Evolutionary conservation across 805 yeast species (phyloP).

Genomic region (Ascoidea tarda): DNA sequence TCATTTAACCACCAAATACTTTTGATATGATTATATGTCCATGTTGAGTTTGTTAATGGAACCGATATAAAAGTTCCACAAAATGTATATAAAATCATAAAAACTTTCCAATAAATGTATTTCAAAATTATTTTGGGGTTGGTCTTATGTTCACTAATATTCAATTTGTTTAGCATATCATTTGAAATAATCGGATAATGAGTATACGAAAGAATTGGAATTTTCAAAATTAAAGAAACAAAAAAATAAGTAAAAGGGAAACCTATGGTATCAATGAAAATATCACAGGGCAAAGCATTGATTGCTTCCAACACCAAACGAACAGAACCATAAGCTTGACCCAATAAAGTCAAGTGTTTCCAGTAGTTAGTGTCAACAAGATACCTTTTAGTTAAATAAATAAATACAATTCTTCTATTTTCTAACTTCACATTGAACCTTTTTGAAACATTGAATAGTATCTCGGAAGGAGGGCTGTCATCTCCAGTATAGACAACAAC

Average conservation of each 20-base stretch:
- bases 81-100: slow-evolving; percentile 49
- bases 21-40: slow-evolving; percentile 75
- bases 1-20: slow-evolving; percentile 42
- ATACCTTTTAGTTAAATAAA: slow-evolving; percentile 40
- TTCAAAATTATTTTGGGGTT: slow-evolving; percentile 22
- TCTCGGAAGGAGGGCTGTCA: slow-evolving; percentile 26
- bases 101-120: slow-evolving; percentile 54
- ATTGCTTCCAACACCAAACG: slow-evolving; percentile 60
- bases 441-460: slow-evolving; percentile 34
- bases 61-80: slow-evolving; percentile 56
- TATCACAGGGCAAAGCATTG: slow-evolving; percentile 58
- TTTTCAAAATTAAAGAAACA: slow-evolving; percentile 35
- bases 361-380: slow-evolving; percentile 60
- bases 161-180: slow-evolving; percentile 69
- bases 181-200: slow-evolving; percentile 86
- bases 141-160: slow-evolving; percentile 13
- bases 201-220: slow-evolving; percentile 81
- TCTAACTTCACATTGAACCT: slow-evolving; percentile 47
- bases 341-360: slow-evolving; percentile 69
- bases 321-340: slow-evolving; percentile 78
- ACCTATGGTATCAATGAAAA: slow-evolving; percentile 93
- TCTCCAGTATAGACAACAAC: slow-evolving; percentile 68
- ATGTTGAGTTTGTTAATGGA: slow-evolving; percentile 70
- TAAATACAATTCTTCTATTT: slow-evolving; percentile 39
- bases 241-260: slow-evolving; percentile 76